Conservation (phyloP, 176 grass and related monocot species). For the Musa acuminata region DNA sequence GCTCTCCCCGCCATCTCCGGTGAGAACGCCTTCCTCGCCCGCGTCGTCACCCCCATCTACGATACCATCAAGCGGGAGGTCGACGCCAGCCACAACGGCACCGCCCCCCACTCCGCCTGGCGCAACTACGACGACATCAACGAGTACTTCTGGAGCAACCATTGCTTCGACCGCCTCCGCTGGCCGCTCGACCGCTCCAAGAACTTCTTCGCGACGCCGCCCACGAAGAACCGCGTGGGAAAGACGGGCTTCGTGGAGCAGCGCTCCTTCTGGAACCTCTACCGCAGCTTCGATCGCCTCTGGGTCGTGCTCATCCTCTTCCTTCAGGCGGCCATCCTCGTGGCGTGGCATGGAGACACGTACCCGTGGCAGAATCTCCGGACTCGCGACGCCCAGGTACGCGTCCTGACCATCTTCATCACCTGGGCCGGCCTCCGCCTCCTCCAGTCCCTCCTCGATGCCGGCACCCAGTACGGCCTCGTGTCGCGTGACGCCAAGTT, state of each 20-base stretch:
- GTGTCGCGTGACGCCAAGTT: slow-evolving; percentile 48
- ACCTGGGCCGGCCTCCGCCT: slow-evolving; percentile 75
- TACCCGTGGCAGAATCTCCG: slow-evolving; percentile 60
- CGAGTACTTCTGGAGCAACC: slow-evolving; percentile 84
- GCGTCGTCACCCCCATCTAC: slow-evolving; percentile 76
- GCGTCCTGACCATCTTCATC: slow-evolving; percentile 79
- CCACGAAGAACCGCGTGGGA: slow-evolving; percentile 40
- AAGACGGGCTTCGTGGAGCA: slow-evolving; percentile 97
- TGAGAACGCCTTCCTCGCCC: slow-evolving; percentile 56
- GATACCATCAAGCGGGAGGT: slow-evolving; percentile 44
- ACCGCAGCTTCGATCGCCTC: slow-evolving; percentile 80
- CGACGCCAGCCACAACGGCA: slow-evolving; percentile 49
- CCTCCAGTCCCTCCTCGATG: slow-evolving; percentile 74
- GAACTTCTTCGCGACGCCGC: slow-evolving; percentile 42
- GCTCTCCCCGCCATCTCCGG: slow-evolving; percentile 44
- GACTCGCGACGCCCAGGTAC: slow-evolving; percentile 55
- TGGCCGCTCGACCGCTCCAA: slow-evolving; percentile 53
- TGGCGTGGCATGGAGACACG: slow-evolving; percentile 55
- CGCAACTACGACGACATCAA: slow-evolving; percentile 96
- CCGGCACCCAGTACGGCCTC: slow-evolving; percentile 73
- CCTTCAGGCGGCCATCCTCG: slow-evolving; percentile 71
- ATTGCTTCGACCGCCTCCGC: slow-evolving; percentile 47
- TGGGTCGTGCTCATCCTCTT: slow-evolving; percentile 89
- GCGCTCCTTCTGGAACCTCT: slow-evolving; percentile 92
- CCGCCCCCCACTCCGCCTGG: slow-evolving; percentile 75